Evolutionary conservation across 495 filamentous ascomycete species (phyloP).

Genomic region (Xylaria flabelliformis): DNA sequence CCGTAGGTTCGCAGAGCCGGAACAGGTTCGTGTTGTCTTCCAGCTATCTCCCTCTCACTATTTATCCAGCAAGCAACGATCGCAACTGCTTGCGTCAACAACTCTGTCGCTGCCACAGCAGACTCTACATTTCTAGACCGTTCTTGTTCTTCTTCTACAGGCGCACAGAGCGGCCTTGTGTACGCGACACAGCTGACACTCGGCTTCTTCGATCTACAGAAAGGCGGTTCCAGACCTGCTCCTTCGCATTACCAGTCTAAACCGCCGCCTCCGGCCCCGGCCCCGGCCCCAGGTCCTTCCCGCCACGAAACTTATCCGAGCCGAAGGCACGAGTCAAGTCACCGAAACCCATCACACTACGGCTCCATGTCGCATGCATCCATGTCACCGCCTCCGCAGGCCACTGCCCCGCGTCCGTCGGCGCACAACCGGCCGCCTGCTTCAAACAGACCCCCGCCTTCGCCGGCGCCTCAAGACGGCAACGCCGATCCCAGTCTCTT

Average conservation of each 20-base stretch:
- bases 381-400: slow-evolving; percentile 49
- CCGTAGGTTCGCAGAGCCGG: slow-evolving; percentile 88
- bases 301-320: slow-evolving; percentile 36
- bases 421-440: slow-evolving; percentile 59
- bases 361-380: slow-evolving; percentile 36
- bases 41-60: background rate
- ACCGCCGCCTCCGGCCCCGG: slow-evolving; percentile 37
- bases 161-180: slow-evolving; percentile 8
- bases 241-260: slow-evolving; percentile 51
- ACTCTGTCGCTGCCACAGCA: no score
- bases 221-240: slow-evolving; percentile 36
- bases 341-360: slow-evolving; percentile 32
- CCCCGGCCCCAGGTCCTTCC: slow-evolving; percentile 30
- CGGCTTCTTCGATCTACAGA: slow-evolving; percentile 36
- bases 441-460: slow-evolving; percentile 67
- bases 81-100: background rate
- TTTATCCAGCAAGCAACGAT: slow-evolving; percentile 14
- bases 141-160: background rate
- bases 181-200: slow-evolving; percentile 28
- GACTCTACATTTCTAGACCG: no score
- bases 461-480: slow-evolving; percentile 64
- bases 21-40: slow-evolving; percentile 66
- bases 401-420: slow-evolving; percentile 56
- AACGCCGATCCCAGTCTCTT: slow-evolving; percentile 75
- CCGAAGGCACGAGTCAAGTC: slow-evolving; percentile 18